Conservation (phyloP, 768 basidiomycete species). For the Suillus subaureus region DNA sequence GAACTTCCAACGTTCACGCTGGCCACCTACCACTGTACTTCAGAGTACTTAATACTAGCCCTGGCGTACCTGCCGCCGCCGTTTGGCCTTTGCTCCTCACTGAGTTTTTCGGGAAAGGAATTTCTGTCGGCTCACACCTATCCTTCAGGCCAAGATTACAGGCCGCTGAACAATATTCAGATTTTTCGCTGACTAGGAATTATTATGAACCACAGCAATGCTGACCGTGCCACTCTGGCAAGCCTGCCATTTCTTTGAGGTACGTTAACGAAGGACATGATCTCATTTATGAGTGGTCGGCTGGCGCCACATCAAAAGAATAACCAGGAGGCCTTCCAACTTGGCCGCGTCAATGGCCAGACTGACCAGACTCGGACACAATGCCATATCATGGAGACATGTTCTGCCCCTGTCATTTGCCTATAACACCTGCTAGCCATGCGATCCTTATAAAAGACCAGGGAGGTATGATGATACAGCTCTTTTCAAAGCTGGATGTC, state of each 20-base stretch:
- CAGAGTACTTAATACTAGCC: background rate
- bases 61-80: background rate
- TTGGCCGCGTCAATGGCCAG: background rate
- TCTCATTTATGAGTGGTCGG: background rate
- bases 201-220: background rate
- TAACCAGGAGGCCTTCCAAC: background rate
- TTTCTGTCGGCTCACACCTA: background rate
- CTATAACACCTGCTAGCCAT: background rate
- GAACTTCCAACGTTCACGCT: background rate
- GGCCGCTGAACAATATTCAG: background rate
- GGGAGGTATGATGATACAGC: background rate
- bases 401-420: background rate
- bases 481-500: background rate
- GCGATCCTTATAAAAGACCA: background rate
- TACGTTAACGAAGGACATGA: background rate
- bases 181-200: background rate
- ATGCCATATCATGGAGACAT: background rate
- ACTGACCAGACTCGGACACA: background rate
- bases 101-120: background rate
- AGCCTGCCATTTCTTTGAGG: background rate
- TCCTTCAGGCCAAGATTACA: background rate
- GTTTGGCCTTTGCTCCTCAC: background rate
- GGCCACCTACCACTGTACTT: background rate
- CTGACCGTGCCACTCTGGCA: background rate
- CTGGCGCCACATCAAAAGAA: background rate